phyloP scores from a whole-genome alignment of 1,139 yeast species.

The Yamadazyma aaseri region DNA sequence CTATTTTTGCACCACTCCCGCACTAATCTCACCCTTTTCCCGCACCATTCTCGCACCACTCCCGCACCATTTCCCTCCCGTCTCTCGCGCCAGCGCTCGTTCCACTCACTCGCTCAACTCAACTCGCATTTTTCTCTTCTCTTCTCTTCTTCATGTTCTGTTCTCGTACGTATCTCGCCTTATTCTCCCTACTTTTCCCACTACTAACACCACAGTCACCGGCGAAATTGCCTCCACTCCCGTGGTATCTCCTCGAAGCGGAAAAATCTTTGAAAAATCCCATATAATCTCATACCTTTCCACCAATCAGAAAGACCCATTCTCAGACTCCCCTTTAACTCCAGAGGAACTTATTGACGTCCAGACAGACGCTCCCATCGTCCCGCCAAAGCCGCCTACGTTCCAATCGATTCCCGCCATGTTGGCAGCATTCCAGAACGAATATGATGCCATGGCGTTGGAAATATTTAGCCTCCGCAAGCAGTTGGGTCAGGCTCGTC shows the following conservation, averaged over 20 bases:
- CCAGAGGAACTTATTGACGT: constrained; percentile 60
- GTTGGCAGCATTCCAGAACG: constrained; percentile 73
- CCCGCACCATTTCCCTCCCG: too few species aligned
- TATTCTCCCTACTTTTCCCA: not conserved
- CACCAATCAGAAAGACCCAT: constrained; percentile 74
- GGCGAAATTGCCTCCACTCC: constrained; percentile 70
- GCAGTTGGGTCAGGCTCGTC: constrained; percentile 62
- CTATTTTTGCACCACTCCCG: too few species aligned
- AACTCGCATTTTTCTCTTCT: not conserved
- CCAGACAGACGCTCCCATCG: constrained; percentile 19
- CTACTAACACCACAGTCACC: constrained; percentile 38
- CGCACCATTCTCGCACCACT: too few species aligned
- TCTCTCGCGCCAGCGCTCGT: too few species aligned
- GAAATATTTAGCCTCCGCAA: constrained; percentile 78
- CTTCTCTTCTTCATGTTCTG: constrained; percentile 8
- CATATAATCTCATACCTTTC: constrained; percentile 62
- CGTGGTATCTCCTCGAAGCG: constrained; percentile 75
- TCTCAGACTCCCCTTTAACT: constrained; percentile 59
- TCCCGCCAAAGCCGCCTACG: constrained; percentile 50
- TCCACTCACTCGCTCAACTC: too few species aligned
- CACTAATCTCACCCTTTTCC: too few species aligned
- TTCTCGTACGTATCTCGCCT: constrained; percentile 11
- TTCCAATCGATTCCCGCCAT: constrained; percentile 76
- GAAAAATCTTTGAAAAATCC: constrained; percentile 65
- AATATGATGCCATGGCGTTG: constrained; percentile 86